phyloP scores from a whole-genome alignment of 169 alveolate genomes.

The Plasmodium gonderi region DNA sequence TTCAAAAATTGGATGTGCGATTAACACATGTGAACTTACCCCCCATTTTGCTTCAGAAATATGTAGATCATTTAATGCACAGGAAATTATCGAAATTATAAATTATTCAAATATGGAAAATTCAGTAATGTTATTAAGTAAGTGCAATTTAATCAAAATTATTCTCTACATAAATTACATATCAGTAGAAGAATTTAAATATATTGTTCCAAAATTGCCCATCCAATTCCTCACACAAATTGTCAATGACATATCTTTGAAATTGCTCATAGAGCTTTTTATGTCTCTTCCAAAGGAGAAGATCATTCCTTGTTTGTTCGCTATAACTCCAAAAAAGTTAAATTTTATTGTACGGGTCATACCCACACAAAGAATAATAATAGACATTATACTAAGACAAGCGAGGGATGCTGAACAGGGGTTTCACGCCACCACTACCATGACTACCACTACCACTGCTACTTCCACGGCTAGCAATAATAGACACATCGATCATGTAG shows the following conservation, averaged over 20 bases:
- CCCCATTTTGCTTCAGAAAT: slow-evolving; percentile 11
- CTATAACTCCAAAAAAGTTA: slow-evolving; percentile 4
- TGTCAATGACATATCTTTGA: slow-evolving; percentile 66
- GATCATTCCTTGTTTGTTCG: not conserved
- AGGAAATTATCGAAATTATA: slow-evolving; percentile 21
- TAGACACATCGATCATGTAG: not conserved
- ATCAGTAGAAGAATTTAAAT: slow-evolving; percentile 25
- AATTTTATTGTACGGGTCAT: not conserved
- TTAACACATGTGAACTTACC: not conserved
- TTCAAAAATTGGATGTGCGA: slow-evolving; percentile 17
- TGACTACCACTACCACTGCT: not conserved
- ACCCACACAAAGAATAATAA: slow-evolving; percentile 8
- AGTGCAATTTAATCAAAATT: slow-evolving; percentile 11
- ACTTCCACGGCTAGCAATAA: not conserved
- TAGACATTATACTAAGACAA: not conserved
- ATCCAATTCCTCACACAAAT: slow-evolving; percentile 22
- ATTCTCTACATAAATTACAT: slow-evolving; percentile 45
- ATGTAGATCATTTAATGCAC: slow-evolving; percentile 23
- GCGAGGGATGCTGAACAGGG: not conserved
- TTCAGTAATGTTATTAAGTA: slow-evolving; percentile 10
- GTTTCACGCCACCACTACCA: not conserved
- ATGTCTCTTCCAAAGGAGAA: slow-evolving; percentile 21
- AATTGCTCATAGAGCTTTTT: slow-evolving; percentile 19
- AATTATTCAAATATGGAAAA: slow-evolving; percentile 9
- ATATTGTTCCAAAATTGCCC: slow-evolving; percentile 17